A percentile compares a stretch with the other conserved stretches of the same genome.
Evolutionary conservation across 148 eudicot species (phyloP).

Genomic region (Vaccinium darrowii): DNA sequence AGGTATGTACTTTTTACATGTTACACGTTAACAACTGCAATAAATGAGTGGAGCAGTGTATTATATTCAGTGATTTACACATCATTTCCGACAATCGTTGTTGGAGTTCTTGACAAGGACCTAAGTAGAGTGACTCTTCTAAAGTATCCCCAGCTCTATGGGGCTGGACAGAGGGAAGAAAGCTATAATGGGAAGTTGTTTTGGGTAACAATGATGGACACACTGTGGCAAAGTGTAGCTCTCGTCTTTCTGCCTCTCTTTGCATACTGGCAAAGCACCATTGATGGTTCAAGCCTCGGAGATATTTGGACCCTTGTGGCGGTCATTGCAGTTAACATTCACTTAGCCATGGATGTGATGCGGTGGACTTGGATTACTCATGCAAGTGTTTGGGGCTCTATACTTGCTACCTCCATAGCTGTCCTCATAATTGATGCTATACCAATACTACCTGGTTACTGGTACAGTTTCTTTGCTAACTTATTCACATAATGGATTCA

Average conservation of each 20-base stretch:
- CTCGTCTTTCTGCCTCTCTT: slow-evolving; percentile 70
- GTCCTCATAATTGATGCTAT: slow-evolving; percentile 69
- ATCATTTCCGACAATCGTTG: slow-evolving; percentile 76
- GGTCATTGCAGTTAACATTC: slow-evolving; percentile 77
- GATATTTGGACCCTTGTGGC: slow-evolving; percentile 90
- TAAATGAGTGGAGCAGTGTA: slow-evolving; percentile 97
- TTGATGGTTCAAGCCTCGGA: slow-evolving; percentile 80
- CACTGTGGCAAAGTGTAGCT: slow-evolving; percentile 88
- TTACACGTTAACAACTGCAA: slow-evolving; percentile 85
- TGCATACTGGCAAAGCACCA: slow-evolving; percentile 63
- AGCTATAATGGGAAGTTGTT: slow-evolving; percentile 74
- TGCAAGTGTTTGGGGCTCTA: slow-evolving; percentile 86
- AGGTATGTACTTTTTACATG: slow-evolving; percentile 84
- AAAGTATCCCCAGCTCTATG: slow-evolving; percentile 77
- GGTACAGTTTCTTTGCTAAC: slow-evolving; percentile 48
- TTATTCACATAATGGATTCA: not conserved
- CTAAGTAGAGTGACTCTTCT: slow-evolving; percentile 74
- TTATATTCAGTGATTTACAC: slow-evolving; percentile 85
- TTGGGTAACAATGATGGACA: slow-evolving; percentile 85
- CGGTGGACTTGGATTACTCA: slow-evolving; percentile 94
- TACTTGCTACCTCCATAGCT: slow-evolving; percentile 71
- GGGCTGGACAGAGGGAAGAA: slow-evolving; percentile 78
- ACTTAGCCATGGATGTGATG: slow-evolving; percentile 89
- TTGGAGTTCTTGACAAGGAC: slow-evolving; percentile 96
- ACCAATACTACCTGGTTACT: slow-evolving; percentile 72